Conservation (phyloP, 2,329 filamentous ascomycete species). For the Diaporthe sp. region DNA sequence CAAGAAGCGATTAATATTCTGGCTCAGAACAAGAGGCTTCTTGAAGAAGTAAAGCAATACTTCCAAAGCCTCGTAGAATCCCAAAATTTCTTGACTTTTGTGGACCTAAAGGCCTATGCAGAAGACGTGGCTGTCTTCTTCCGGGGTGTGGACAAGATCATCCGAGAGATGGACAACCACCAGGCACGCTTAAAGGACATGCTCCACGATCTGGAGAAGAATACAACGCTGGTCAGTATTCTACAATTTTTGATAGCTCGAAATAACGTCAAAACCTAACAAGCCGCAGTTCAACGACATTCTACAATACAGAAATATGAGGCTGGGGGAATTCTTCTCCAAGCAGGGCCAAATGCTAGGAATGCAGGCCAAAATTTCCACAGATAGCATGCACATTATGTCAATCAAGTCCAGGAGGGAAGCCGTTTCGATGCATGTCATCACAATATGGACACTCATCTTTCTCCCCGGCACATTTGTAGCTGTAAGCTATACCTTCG, state of each 20-base stretch:
- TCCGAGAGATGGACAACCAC: neutral
- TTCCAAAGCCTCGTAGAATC: neutral
- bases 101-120: neutral
- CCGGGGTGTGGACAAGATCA: neutral
- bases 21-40: neutral
- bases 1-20: neutral
- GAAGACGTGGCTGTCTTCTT: neutral
- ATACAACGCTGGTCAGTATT: neutral
- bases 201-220: neutral
- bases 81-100: neutral
- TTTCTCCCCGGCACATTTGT: constrained; percentile 51
- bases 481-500: neutral
- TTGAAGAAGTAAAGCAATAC: neutral
- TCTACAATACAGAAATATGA: neutral
- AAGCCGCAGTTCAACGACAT: neutral
- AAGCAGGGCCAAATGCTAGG: neutral
- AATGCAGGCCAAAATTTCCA: neutral
- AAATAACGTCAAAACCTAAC: neutral
- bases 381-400: constrained; percentile 60
- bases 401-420: constrained; percentile 63
- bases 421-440: constrained; percentile 50
- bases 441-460: constrained; percentile 49
- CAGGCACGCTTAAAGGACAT: neutral
- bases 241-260: no score
- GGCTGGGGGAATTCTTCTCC: neutral